Conservation (phyloP, 306 rosid species). For the Boehmeria nivea region DNA sequence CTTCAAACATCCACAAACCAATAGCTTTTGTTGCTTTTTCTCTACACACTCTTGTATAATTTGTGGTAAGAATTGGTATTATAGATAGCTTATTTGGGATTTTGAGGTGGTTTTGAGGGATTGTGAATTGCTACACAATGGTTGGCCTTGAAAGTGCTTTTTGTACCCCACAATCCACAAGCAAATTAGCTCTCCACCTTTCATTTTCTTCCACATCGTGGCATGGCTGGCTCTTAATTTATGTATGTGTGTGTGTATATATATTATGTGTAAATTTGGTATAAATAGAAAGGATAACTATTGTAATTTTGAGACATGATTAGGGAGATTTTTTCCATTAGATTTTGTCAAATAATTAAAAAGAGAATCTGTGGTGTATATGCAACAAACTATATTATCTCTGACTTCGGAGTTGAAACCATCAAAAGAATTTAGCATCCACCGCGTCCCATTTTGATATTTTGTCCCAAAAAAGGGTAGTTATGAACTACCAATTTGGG, state of each 20-base stretch:
- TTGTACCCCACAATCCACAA: slow-evolving; percentile 49
- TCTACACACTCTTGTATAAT: background rate
- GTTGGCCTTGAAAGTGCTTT: slow-evolving; percentile 46
- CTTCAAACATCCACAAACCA: slow-evolving; percentile 27
- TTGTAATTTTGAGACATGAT: background rate
- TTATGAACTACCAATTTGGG: too few relatives aligned
- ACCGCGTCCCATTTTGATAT: too few relatives aligned
- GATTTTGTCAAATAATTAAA: background rate
- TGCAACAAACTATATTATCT: too few relatives aligned
- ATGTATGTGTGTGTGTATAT: too few relatives aligned
- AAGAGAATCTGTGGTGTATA: too few relatives aligned
- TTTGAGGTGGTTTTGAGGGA: slow-evolving; percentile 8
- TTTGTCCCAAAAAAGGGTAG: too few relatives aligned
- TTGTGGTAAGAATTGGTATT: slow-evolving; percentile 11
- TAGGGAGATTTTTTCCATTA: background rate
- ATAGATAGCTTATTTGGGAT: background rate
- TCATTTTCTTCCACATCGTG: slow-evolving; percentile 11
- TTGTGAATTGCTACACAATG: slow-evolving; percentile 23
- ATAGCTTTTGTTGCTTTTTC: slow-evolving; percentile 9
- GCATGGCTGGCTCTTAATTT: slow-evolving; percentile 5
- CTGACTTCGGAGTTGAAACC: too few relatives aligned
- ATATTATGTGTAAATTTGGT: background rate
- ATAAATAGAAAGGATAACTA: background rate
- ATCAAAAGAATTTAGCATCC: too few relatives aligned
- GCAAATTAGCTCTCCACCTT: slow-evolving; percentile 21